These are phyloP conservation scores for Polygonum aviculare DNA, from an alignment of 148 eudicot species.

Conservation along the genomic window DNA sequence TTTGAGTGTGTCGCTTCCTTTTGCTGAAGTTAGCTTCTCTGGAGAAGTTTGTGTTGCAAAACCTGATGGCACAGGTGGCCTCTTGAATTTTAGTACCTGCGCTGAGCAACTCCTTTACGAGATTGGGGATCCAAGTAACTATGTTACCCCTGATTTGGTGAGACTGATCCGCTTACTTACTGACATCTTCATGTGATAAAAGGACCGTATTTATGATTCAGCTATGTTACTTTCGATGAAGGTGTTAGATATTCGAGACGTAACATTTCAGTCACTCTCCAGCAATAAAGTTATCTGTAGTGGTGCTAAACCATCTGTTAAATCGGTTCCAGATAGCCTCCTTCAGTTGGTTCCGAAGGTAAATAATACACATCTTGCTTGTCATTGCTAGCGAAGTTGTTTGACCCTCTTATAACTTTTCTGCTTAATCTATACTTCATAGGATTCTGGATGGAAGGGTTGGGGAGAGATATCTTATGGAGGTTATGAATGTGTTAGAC, in stretches of 20 bases:
- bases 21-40: conserved; percentile 60
- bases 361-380: conserved; percentile 2
- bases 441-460: conserved; percentile 97
- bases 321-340: conserved; percentile 53
- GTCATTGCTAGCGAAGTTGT: background rate
- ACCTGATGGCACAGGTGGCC: conserved; percentile 78
- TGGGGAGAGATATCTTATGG: conserved; percentile 99
- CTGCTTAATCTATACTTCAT: background rate
- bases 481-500: conserved; percentile 66
- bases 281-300: conserved; percentile 55
- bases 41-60: conserved; percentile 79
- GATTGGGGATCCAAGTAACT: conserved; percentile 82
- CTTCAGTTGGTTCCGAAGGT: conserved; percentile 79
- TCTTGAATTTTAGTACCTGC: conserved; percentile 69
- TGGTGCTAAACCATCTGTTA: conserved; percentile 82
- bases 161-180: conserved; percentile 13
- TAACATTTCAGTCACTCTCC: conserved; percentile 56
- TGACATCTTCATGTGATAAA: background rate
- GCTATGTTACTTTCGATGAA: conserved; percentile 16
- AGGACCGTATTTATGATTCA: background rate
- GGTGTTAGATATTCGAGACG: conserved; percentile 75
- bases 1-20: conserved; percentile 77
- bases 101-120: conserved; percentile 95
- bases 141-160: conserved; percentile 96
- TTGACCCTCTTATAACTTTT: background rate